Base-by-base conservation (phyloP, 169 alveolate genomes). In the Cardiosporidium cionae region DNA sequence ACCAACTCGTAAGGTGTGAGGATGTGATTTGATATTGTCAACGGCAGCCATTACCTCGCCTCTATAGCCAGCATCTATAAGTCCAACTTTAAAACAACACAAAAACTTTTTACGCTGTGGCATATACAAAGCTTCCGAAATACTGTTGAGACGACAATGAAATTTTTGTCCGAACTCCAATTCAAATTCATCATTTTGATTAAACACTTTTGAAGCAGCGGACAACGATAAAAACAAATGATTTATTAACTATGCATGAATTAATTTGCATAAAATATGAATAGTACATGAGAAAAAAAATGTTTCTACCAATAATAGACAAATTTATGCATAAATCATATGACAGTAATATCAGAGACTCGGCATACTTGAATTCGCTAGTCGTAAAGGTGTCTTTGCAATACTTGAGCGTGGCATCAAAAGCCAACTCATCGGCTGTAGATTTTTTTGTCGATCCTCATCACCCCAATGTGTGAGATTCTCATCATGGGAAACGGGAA, bases 31-130 rank as follows among this genome's bases (percentile, higher is more conserved):
- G 66, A 91, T 91, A 82, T 92, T 92, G 79, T 92, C 97, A 23
- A 92, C 89, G 16, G 94, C 90, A 4, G 93, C 89, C 22, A 87
- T 76, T 23, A 92, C 36, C 78, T 92, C 96, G 4, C 97, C 97
- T 63, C 97, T 82, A 68, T 90, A 92, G 6, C 94, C 96, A 66
- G 96, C 92, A 76, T 91, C 96, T 37, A 91, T 91, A 44, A 91
- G 73, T 4, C 96, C 96, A 28, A 91, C 92, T 83, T 7, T 7
- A 52, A 0, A 66, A 37, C 1, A 16, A 25, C 32, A 7, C 32
- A 31, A 3, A 23, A 3, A 3, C 29, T 1, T 1, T 23, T 23
- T 65, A 3, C 32, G 32, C 6, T 29, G 27, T 3, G 16, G 16
- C 9, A 9, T 44, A 16, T 44, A 44, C n/a, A 44, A 44, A 9